These are phyloP conservation scores for Saccharomyces pastorianus DNA, from an alignment of 1,139 yeast species.

Conservation along the genomic window DNA sequence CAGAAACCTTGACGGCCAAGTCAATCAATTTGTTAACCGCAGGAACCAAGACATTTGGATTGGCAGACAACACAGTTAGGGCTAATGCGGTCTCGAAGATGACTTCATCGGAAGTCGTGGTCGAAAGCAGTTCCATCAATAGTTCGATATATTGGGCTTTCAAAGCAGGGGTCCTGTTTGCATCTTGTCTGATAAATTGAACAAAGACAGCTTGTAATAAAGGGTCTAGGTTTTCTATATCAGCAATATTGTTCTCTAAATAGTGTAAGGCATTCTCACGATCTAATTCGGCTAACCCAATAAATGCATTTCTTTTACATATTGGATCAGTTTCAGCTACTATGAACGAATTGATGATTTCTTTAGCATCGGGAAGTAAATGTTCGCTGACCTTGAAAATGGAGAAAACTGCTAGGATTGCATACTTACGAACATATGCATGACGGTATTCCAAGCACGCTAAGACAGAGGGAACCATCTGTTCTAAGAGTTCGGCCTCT, in stretches of 20 bases:
- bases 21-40: slow-evolving; percentile 85
- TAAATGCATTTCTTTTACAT: slow-evolving; percentile 92
- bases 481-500: slow-evolving; percentile 91
- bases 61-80: slow-evolving; percentile 61
- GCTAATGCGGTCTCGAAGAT: slow-evolving; percentile 89
- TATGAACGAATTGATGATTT: slow-evolving; percentile 64
- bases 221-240: slow-evolving; percentile 69
- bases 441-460: slow-evolving; percentile 92
- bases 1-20: slow-evolving; percentile 84
- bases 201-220: slow-evolving; percentile 82
- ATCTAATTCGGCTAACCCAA: slow-evolving; percentile 74
- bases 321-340: slow-evolving; percentile 83
- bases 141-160: slow-evolving; percentile 66
- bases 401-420: slow-evolving; percentile 82
- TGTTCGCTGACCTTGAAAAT: slow-evolving; percentile 78
- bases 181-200: slow-evolving; percentile 84
- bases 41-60: slow-evolving; percentile 57
- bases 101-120: slow-evolving; percentile 64
- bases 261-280: slow-evolving; percentile 79
- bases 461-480: slow-evolving; percentile 87
- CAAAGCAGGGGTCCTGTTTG: slow-evolving; percentile 53
- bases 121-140: slow-evolving; percentile 64
- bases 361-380: slow-evolving; percentile 91
- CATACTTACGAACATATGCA: slow-evolving; percentile 96
- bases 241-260: slow-evolving; percentile 59